phyloP scores from a whole-genome alignment of 805 yeast genomes.

The Myxozyma vanderwaltii region DNA sequence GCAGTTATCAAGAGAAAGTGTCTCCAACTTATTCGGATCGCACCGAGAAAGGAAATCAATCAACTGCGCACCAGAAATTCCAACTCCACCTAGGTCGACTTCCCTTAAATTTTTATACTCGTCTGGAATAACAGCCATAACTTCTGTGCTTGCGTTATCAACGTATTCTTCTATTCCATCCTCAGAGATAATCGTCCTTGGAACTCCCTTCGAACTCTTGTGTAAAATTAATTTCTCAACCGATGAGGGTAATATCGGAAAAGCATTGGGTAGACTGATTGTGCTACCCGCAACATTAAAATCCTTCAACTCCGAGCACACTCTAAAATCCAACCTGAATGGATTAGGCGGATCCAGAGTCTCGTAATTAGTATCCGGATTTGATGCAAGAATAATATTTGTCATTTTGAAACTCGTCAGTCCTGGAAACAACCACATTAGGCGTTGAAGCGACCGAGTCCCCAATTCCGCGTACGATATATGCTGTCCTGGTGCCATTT shows the following conservation, averaged over 20 bases:
- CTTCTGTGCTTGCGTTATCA: background rate
- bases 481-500: background rate
- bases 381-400: background rate
- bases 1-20: conserved; percentile 9
- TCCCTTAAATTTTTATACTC: conserved; percentile 10
- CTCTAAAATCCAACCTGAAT: conserved; percentile 10
- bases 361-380: background rate
- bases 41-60: conserved; percentile 11
- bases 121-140: conserved; percentile 4
- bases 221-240: conserved; percentile 3
- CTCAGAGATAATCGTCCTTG: background rate
- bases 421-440: conserved; percentile 12
- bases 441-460: conserved; percentile 2
- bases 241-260: conserved; percentile 9
- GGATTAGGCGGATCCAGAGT: conserved; percentile 9
- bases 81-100: conserved; percentile 9
- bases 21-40: conserved; percentile 6
- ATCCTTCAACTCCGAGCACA: conserved; percentile 1
- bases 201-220: conserved; percentile 2
- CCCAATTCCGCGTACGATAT: conserved; percentile 8
- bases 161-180: background rate
- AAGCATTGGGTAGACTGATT: background rate
- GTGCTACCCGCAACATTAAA: conserved; percentile 4
- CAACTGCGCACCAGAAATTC: conserved; percentile 5
- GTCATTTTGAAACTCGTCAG: conserved; percentile 1